These are phyloP conservation scores for Cutaneotrichosporon spelunceum DNA, from an alignment of 1,284 basidiomycete species.

Conservation along the genomic window DNA sequence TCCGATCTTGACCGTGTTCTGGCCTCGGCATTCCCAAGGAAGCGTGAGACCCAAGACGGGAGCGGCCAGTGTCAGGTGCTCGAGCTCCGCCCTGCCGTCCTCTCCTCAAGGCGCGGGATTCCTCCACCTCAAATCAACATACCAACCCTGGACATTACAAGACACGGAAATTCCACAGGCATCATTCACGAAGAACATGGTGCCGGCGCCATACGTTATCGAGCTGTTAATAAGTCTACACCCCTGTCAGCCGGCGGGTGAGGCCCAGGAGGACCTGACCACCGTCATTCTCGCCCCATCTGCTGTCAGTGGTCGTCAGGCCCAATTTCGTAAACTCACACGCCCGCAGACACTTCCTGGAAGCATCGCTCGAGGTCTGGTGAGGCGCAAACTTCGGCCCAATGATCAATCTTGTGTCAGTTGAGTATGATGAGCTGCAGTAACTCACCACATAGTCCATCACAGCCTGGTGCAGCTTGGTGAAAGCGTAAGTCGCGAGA, in stretches of 20 bases:
- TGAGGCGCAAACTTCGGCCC: conserved; percentile 32
- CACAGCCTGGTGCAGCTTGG: conserved; percentile 36
- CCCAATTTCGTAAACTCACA: conserved; percentile 12
- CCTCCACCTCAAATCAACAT: too few species aligned
- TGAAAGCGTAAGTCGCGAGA: conserved; percentile 41
- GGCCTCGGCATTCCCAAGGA: background rate
- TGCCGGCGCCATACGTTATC: background rate
- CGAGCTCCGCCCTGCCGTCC: too few species aligned
- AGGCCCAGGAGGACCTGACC: conserved; percentile 38
- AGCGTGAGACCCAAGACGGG: background rate
- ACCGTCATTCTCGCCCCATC: conserved; percentile 38
- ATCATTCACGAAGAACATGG: background rate
- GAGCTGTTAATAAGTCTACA: background rate
- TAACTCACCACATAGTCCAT: conserved; percentile 43
- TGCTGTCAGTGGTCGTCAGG: background rate
- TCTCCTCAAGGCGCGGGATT: too few species aligned
- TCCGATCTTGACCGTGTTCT: background rate
- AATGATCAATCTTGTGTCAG: conserved; percentile 33
- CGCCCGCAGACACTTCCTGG: conserved; percentile 44
- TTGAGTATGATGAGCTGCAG: background rate
- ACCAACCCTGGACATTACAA: background rate
- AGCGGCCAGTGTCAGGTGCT: too few species aligned
- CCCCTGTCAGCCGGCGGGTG: conserved; percentile 21
- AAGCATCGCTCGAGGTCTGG: conserved; percentile 38
- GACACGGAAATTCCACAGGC: background rate